Evolutionary conservation across 129 eudicot genomes (phyloP).

Genomic region (Centrapalus pauciflorus): DNA sequence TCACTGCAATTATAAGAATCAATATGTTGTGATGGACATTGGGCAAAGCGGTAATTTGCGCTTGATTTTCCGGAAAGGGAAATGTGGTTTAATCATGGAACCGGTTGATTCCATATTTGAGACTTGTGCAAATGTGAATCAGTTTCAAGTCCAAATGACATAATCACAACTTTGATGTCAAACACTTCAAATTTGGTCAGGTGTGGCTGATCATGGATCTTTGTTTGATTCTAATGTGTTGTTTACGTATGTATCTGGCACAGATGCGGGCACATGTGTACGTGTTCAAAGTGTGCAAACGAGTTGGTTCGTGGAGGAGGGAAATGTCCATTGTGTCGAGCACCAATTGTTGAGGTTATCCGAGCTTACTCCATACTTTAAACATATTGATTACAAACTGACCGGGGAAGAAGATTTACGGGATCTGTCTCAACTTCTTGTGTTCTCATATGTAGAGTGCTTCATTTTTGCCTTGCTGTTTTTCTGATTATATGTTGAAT

Average conservation of each 20-base stretch:
- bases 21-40: no score
- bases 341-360: constrained; percentile 94
- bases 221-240: not conserved
- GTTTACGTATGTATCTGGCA: not conserved
- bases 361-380: constrained; percentile 98
- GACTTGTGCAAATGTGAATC: no score
- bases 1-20: not conserved
- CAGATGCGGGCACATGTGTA: constrained; percentile 99
- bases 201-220: no score
- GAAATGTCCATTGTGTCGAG: constrained; percentile 96
- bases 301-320: constrained; percentile 97
- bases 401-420: constrained; percentile 26
- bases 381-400: constrained; percentile 37
- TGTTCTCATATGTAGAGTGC: constrained; percentile 35
- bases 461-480: constrained; percentile 35
- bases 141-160: no score
- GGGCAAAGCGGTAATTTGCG: no score
- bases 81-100: no score
- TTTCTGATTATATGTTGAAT: constrained; percentile 45
- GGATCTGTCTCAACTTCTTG: constrained; percentile 23
- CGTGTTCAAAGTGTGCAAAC: constrained; percentile 91
- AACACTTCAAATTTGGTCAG: no score
- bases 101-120: no score
- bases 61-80: no score
- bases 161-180: no score